Percentiles rank a stretch among this genome's conserved stretches.
phyloP scores from a whole-genome alignment of 2,329 filamentous ascomycete species.

The Apiospora koreana region DNA sequence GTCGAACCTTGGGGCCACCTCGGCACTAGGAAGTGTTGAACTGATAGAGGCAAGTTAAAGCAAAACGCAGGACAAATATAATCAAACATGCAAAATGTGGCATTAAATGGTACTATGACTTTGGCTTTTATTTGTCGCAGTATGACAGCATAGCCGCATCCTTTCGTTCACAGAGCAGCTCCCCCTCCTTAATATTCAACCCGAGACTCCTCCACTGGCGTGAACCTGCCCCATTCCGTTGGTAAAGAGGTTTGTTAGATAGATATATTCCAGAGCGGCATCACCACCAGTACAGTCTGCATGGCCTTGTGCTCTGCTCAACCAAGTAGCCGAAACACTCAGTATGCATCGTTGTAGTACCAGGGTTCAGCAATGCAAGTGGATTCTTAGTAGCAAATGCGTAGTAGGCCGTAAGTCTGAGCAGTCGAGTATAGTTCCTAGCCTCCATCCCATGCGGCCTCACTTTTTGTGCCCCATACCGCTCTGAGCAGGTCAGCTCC shows the following conservation, averaged over 20 bases:
- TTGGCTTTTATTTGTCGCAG: neutral
- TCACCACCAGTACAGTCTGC: neutral
- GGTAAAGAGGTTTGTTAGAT: neutral
- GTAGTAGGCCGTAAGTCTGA: neutral
- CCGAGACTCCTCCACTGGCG: neutral
- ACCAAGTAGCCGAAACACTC: neutral
- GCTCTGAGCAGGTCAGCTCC: neutral
- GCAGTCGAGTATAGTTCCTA: neutral
- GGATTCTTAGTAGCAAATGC: neutral
- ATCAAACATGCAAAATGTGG: neutral
- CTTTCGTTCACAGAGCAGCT: neutral
- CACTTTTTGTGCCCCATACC: neutral
- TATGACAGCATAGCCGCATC: neutral
- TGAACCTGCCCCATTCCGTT: neutral
- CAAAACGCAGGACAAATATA: neutral
- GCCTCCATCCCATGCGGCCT: neutral
- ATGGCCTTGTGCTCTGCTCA: neutral
- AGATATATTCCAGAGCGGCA: neutral
- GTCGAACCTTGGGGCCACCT: neutral
- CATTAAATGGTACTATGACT: slow-evolving; percentile 1
- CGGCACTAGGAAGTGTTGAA: neutral
- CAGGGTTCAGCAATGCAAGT: neutral
- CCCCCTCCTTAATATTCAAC: neutral
- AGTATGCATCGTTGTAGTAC: neutral
- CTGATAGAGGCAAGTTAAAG: neutral